Evolutionary conservation across 345 rosid genomes (phyloP), one percentile per base, ranked within the genome.

Genomic region (Salix udensis): DNA sequence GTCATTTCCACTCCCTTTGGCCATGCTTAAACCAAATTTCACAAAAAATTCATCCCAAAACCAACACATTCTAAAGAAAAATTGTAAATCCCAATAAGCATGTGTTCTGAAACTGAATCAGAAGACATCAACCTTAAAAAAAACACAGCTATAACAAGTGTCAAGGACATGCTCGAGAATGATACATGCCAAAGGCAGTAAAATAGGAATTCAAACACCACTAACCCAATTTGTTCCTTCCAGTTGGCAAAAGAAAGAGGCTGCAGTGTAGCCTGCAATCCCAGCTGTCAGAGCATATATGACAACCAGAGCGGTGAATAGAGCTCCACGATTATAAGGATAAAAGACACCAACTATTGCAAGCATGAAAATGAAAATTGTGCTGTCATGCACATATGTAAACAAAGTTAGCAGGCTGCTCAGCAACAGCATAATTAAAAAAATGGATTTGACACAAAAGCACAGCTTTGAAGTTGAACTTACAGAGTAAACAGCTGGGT

Each of bases 401-500:
- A 3, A n/a, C 28, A 58, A 58, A 23, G 64, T 58, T 58, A 58
- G 64, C 64, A 10, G 28, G 13, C 24, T 58, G 64, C 64, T 58
- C 5, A n/a, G 64, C 14, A 9, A n/a, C 28, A 58, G 24, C 23
- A 23, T 3, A 23, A 23, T 58, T 58, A 10, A 58, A 58, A 53
- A n/a, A 58, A 58, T 1, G 13, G 13, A 0, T 21, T 68, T 68
- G 71, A 37, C 10, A 39, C 26, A 68, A 4, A 23, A 0, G 69
- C 69, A 66, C 39, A 58, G 64, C 64, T 23, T 26, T 53, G 67
- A 40, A 23, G 34, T 18, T 26, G 60, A 16, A 40, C 95, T 88
- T 87, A 94, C 98, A 94, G 88, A 42, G 90, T 88, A 80, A 92
- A 92, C 80, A 94, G 52, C 70, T 94, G 97, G 46, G 92, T 79